Evolutionary conservation across 768 basidiomycete species (phyloP), one percentile per base, ranked within the genome.

Genomic region (Peribolospora kevripleyi): DNA sequence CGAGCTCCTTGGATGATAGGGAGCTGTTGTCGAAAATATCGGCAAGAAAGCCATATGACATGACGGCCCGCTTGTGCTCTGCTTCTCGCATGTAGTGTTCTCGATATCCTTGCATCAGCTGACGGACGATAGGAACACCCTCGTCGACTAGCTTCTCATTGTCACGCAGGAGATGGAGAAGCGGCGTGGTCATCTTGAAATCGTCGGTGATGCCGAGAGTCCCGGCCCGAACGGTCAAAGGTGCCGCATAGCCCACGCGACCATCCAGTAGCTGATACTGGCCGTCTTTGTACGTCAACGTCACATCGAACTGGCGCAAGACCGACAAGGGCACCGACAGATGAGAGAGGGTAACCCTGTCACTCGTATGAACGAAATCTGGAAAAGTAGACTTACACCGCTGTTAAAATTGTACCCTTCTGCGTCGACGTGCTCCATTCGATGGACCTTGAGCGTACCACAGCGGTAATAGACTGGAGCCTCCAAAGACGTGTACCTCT

Each of bases 151-250:
- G 9, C 0, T 13, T 9, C 3, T 54, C 47, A 42, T 63, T 60
- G 38, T 38, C 55, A 3, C 46, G 55, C 13, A 64, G 47, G 47
- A 66, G 59, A 4, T 42, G 45, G 0, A 60, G 79, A 7, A 85
- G 72, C 2, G 72, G 65, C 4, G 73, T 66, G 0, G 78, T 81
- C 49, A 84, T 66, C 52, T 78, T 75, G 56, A 75, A 79, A 60
- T 79, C 77, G 59, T 78, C 76, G 59, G 72, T 74, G 45, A 84
- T 68, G 0, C 82, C 81, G 56, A 82, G 76, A 36, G 70, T 65
- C 7, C 70, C 70, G 13, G 74, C 76, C 39, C 73, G 66, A 3
- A 76, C 66, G 37, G 61, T 61, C 48, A 82, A 70, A 38, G 68
- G 62, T 60, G 73, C 75, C 4, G 73, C 67, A 7, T 40, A 14